Percentiles rank a stretch among this genome's conserved stretches.
Evolutionary conservation across 805 yeast genomes (phyloP).

Genomic region (Ogataea populi-albae): DNA sequence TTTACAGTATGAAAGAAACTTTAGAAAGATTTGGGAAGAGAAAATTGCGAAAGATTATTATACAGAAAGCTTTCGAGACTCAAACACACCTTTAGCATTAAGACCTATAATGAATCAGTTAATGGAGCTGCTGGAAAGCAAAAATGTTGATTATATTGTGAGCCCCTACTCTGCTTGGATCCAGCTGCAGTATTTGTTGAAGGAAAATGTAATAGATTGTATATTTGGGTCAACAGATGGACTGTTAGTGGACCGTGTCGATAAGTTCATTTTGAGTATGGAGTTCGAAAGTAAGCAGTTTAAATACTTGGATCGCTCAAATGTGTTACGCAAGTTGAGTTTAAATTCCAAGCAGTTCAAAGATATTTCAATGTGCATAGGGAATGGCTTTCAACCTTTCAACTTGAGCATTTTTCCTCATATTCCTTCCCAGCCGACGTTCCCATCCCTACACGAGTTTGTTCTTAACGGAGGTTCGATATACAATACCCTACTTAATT

Average conservation of each 20-base stretch:
- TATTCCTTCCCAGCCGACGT: conserved; percentile 22
- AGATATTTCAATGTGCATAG: conserved; percentile 75
- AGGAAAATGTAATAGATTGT: conserved; percentile 58
- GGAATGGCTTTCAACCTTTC: conserved; percentile 69
- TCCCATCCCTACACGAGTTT: conserved; percentile 30
- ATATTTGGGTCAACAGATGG: conserved; percentile 85
- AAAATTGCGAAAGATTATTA: conserved; percentile 29
- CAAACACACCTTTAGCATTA: conserved; percentile 46
- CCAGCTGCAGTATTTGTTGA: conserved; percentile 71
- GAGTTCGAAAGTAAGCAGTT: conserved; percentile 66
- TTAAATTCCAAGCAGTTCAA: conserved; percentile 64
- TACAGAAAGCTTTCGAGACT: conserved; percentile 51
- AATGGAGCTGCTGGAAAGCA: conserved; percentile 52
- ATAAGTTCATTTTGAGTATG: conserved; percentile 69
- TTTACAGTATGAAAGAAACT: conserved; percentile 38
- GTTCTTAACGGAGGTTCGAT: conserved; percentile 42
- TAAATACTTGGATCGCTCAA: conserved; percentile 57
- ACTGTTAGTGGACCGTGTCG: conserved; percentile 55
- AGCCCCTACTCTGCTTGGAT: conserved; percentile 82
- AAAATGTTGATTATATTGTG: conserved; percentile 61
- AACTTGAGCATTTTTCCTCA: conserved; percentile 55
- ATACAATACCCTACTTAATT: conserved; percentile 45
- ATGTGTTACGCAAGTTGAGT: conserved; percentile 58
- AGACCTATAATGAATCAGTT: conserved; percentile 54
- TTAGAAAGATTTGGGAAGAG: conserved; percentile 48